Base-by-base conservation (phyloP, 2,329 filamentous ascomycete genomes). In the Helotiales sp. region DNA sequence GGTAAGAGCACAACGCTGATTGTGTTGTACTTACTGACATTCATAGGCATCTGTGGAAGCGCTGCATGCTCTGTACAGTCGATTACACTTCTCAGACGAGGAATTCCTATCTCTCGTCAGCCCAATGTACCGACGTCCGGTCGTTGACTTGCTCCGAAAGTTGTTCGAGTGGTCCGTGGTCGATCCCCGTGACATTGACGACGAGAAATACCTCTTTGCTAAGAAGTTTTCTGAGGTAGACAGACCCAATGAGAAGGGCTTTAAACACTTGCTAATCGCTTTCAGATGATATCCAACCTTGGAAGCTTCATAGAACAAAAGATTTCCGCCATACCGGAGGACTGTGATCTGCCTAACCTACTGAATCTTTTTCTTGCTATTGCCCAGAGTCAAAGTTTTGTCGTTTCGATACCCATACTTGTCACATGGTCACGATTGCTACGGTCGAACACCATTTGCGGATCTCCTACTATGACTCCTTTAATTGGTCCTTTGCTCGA, bases 161-260 rank as follows among this genome's bases (percentile, higher is more conserved):
- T 80, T 96, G 12, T 92, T 91, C 67, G 84, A 88, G 61, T 95
- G 90, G 89, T 90, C 91, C 4, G 75, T 85, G 10, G 87, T 93
- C 42, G 88, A 92, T 63, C 83, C 91, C 2, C 84, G 90, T 58
- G 88, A 96, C 66, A 85, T 96, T 58, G 90, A 97, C 64, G 91
- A 96, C 68, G 88, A 92, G 69, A 96, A 92, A 71, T 98, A 99
- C 71, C 86, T 91, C 55, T 86, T 97, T 65, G 86, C 90, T 38
- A 98, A 98, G 77, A 97, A 96, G 74, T 84, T 98, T 47, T 92
- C 93, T 1, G 95, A 99, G 83, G 90, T 92, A 80, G 22, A 52
- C 30, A 19, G 7, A 31, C 9, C n/a, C 4, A 30, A 44, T 31
- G n/a, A n/a, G n/a, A 19, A 24, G 29, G n/a, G 30, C 4, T 47